Base-by-base conservation (phyloP, 805 yeast genomes). In the Ogataea kodamae region DNA sequence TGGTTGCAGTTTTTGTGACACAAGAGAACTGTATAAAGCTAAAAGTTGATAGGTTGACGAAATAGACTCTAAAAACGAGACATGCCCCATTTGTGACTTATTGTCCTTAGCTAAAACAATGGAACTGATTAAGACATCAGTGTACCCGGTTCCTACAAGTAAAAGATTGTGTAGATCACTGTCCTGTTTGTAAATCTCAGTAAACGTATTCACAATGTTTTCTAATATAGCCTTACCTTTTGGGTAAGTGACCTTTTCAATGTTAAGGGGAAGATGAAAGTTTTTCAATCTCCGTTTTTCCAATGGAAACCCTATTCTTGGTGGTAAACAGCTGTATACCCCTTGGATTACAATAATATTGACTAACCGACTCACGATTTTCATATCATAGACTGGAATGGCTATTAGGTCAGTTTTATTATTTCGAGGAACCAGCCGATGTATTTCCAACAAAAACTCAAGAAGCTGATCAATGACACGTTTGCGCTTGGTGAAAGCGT, bases 371-470 rank as follows among this genome's bases (percentile, higher is more conserved):
- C 82, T 80, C 36, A 92, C 72, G 4, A 75, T 70, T 52, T 78
- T 82, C 70, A 90, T 78, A 54, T 92, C 97, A 48, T 86, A 88
- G 7, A 90, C 65, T 0, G 97, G 85, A 10, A 90, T 79, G 6
- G 81, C 65, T 8, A 83, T 65, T 30, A 73, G 44, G 38, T 67
- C 65, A 5, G 47, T 35, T n/a, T 52, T 40, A 10, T 50, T 54
- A 16, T 50, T 34, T 28, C 52, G 57, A 1, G 42, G 40, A 3
- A 78, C 60, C 2, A 59, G 38, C 5, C 41, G 28, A 44, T 73
- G 76, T 14, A 74, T 64, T 23, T 59, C 46, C 2, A 46, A 25
- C n/a, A 76, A 48, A 30, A 50, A 57, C 3, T 55, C 43, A 10
- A 74, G 51, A 4, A 73, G 49, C 19, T 45, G 45, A n/a, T 54